phyloP scores from a whole-genome alignment of 495 filamentous ascomycete species.

The Aspergillus sclerotioniger region DNA sequence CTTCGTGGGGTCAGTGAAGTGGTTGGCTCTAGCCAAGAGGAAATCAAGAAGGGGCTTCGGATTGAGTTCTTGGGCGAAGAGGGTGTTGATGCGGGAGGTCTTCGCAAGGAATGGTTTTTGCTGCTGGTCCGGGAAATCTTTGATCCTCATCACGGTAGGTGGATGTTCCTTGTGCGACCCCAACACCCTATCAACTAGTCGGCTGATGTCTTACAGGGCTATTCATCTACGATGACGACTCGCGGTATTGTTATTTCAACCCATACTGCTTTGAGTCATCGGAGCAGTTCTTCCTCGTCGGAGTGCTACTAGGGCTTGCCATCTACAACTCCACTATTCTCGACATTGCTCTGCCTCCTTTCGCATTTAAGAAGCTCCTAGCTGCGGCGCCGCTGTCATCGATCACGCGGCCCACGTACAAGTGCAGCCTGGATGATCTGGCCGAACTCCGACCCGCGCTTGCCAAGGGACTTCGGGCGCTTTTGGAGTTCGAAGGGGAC shows the following conservation, averaged over 20 bases:
- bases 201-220: conserved; percentile 57
- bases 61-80: conserved; percentile 90
- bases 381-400: conserved; percentile 60
- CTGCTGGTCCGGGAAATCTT: conserved; percentile 89
- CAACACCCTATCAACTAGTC: neutral
- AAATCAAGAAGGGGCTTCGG: conserved; percentile 88
- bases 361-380: conserved; percentile 85
- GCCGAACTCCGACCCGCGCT: conserved; percentile 79
- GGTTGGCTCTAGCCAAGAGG: conserved; percentile 76
- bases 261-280: conserved; percentile 88
- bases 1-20: conserved; percentile 83
- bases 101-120: conserved; percentile 96
- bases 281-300: conserved; percentile 90
- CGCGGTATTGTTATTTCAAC: conserved; percentile 93
- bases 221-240: conserved; percentile 94
- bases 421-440: conserved; percentile 77
- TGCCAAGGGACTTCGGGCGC: conserved; percentile 69
- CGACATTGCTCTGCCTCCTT: conserved; percentile 88
- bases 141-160: conserved; percentile 83
- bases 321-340: conserved; percentile 98
- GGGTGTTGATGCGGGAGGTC: conserved; percentile 86
- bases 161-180: neutral
- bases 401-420: conserved; percentile 60
- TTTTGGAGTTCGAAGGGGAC: conserved; percentile 83
- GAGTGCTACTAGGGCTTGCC: conserved; percentile 82